Base-by-base conservation (phyloP, 768 basidiomycete species). In the Amanita subjunquillea region DNA sequence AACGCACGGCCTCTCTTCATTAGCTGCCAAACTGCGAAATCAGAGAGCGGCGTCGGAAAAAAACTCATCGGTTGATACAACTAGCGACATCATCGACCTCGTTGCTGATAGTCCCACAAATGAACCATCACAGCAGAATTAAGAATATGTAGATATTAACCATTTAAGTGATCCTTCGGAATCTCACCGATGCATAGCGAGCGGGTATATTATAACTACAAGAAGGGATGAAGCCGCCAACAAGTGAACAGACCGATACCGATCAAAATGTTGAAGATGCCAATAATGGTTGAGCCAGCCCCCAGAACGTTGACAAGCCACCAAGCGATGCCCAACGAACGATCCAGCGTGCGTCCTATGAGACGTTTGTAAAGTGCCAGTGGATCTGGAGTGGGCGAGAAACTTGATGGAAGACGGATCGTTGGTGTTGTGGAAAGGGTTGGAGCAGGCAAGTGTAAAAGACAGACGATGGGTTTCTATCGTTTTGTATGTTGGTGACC, bases 401-500 rank as follows among this genome's bases (percentile, higher is more conserved):
- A 85, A 12, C 64, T 59, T 6, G 67, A 53, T 7, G 83, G 80
- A 22, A 88, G 74, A 50, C 64, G 66, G 49, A 83, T 68, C 38
- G 69, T 55, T 8, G 82, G 79, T 56, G 71, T 27, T 27, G 43
- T 20, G 3, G 34, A 15, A 6, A 42, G 13, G 13, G 51, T 22
- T 22, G 54, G 61, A 12, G 73, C 59, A 20, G 84, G 82, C 23
- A 92, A 72, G 25, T 81, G 70, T 10, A 93, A 73, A 36, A 92
- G 69, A 29, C 81, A 75, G 13, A 91, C 82, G 47, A 98, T 77
- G 0, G 94, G 94, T 83, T 96, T 96, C 87, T 90, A 57, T 17
- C 50, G 25, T 23, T 32, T 27, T 5, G 38, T 6, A 43, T 42
- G 2, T 32, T 51, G 25, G 10, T 34, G 54, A 48, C 22, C 25